Evolutionary conservation across 225 moss, liverwort and hornwort genomes (phyloP).

Genomic region (Polytrichum commune): DNA sequence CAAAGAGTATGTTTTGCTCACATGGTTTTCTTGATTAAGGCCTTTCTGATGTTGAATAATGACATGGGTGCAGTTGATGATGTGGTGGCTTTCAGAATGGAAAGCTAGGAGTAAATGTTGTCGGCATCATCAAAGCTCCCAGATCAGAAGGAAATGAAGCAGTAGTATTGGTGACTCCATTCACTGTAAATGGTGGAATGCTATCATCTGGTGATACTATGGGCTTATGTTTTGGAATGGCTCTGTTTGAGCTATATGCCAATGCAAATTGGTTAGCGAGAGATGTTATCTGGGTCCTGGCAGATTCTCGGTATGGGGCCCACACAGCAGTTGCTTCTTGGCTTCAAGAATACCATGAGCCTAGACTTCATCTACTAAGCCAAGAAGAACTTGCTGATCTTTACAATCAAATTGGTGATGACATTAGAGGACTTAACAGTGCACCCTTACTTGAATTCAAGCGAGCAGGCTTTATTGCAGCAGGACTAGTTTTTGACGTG

Average conservation of each 20-base stretch:
- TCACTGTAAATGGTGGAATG: constrained; percentile 38
- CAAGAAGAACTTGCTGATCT: constrained; percentile 38
- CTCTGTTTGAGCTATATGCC: constrained; percentile 66
- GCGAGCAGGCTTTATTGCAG: constrained; percentile 93
- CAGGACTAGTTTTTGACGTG: constrained; percentile 79
- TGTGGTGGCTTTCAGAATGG: constrained; percentile 22
- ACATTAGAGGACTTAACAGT: constrained; percentile 22
- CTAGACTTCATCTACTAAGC: constrained; percentile 35
- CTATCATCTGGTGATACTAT: constrained; percentile 57
- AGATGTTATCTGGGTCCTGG: constrained; percentile 90
- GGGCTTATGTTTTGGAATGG: constrained; percentile 80
- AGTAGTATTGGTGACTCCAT: constrained; percentile 89
- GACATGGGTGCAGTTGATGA: too few species aligned
- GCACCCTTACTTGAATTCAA: constrained; percentile 75
- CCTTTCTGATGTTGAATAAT: neutral
- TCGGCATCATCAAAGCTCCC: constrained; percentile 91
- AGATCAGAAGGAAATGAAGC: constrained; percentile 98
- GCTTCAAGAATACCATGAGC: constrained; percentile 90
- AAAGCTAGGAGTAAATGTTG: constrained; percentile 69
- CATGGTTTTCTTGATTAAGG: neutral
- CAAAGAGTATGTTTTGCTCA: neutral
- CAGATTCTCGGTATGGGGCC: constrained; percentile 76
- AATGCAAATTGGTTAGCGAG: constrained; percentile 85
- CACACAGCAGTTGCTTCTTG: constrained; percentile 87
- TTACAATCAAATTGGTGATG: constrained; percentile 27